Evolutionary conservation across 768 basidiomycete genomes (phyloP), one percentile per base, ranked within the genome.

Genomic region (Harrya chromipes): DNA sequence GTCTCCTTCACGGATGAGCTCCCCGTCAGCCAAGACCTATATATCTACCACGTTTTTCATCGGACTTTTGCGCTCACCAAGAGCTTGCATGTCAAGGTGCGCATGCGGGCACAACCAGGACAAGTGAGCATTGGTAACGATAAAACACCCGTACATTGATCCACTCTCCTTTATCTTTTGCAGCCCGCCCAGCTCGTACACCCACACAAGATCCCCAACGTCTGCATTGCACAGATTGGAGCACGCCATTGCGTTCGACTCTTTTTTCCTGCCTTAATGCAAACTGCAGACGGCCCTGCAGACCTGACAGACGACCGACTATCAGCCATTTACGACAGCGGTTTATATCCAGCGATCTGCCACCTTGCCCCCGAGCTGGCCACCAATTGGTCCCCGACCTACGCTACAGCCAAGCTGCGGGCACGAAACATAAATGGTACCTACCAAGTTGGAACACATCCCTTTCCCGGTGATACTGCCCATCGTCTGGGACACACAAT

Each of bases 361-460:
- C 14, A 34, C 11, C 43, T 50, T 12, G 8, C 49, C 31, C 49
- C 43, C 0, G 49, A 50, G 11, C 43, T 50, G 2, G 49, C 38
- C 2, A 50, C 49, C 6, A 50, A 50, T 17, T 50, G 49, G 49
- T 45, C 49, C 10, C 43, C 43, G 7, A 14, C 43, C 2, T 50
- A 50, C 13, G 31, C 38, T n/a, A 6, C 43, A 12, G 43, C 43
- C 31, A 40, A 44, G 6, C 19, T 45, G 1, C 33, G 44, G 2
- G 49, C 49, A 2, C 39, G 33, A 1, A 50, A 50, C n/a, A 24
- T 4, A 4, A 50, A 50, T 13, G 49, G 49, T 4, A 46, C 43
- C 3, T 50, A 50, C 23, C 43, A 50, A 12, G 21, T 23, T 0
- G 39, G 49, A 14, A 50, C 39, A 1, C 49, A 50, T 40, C 43